Evolutionary conservation across 1,284 basidiomycete genomes (phyloP), one percentile per base, ranked within the genome.

Genomic region (Inonotus hispidus): DNA sequence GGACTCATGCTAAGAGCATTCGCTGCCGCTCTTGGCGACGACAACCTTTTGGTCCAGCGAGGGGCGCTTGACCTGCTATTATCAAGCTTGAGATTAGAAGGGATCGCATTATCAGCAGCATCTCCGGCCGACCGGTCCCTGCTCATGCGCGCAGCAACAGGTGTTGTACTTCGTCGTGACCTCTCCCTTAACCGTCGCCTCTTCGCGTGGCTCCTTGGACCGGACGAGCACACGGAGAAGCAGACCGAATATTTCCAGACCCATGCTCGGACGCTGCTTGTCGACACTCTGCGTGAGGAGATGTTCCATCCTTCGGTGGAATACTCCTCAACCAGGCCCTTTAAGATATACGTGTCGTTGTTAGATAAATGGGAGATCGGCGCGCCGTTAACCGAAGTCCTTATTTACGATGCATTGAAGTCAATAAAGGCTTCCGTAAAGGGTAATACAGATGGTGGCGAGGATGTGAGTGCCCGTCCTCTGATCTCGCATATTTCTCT

Each of bases 331-430:
- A 85, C 89, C 0, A 83, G 90, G 16, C 93, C 97, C 0, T 98
- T 94, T 81, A 95, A 95, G 73, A 91, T 98, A 52, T 96, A 98
- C 71, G 87, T 98, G 29, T 95, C 95, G 0, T 73, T 99, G 16
- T 77, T 98, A 64, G 97, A 99, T 74, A 97, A 97, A 72, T 98
- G 93, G 91, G 95, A 98, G 73, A 88, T 99, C 56, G 96, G 96
- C 0, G 84, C 84, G 19, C 80, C 84, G 0, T 74, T 99, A 27
- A 95, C 94, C 0, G 85, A 92, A 50, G 79, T 77, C 1, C 75
- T 98, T 38, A 84, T 92, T 3, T 84, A 93, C 60, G 92, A 97
- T 65, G 81, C 90, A 0, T 86, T 96, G 69, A 83, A 80, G 57
- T 84, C 90, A 1, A 77, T 94, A 52, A 83, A 83, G 69, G 72